A percentile compares a stretch with the other conserved stretches of the same genome.
These are phyloP conservation scores for Microbotryum scabiosae DNA, from an alignment of 1,284 basidiomycete genomes.

Conservation along the genomic window DNA sequence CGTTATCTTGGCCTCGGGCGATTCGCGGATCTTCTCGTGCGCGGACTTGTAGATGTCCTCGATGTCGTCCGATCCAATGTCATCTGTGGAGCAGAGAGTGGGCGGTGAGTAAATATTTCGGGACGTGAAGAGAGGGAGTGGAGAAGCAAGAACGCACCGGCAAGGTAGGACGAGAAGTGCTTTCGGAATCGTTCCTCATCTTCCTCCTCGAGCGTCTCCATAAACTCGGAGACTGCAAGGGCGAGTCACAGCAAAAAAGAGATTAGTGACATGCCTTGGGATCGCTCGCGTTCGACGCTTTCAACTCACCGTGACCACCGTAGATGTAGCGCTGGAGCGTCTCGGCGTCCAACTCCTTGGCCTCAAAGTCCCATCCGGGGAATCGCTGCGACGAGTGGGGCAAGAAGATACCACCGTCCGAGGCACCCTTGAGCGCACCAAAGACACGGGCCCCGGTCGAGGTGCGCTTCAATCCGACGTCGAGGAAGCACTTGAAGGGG, in stretches of 20 bases:
- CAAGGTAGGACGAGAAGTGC: slow-evolving; percentile 71
- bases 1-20: slow-evolving; percentile 81
- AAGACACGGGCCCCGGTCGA: slow-evolving; percentile 98
- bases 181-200: slow-evolving; percentile 99
- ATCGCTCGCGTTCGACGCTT: not conserved
- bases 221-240: slow-evolving; percentile 79
- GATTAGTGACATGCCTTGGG: not conserved
- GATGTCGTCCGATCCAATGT: slow-evolving; percentile 90
- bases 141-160: slow-evolving; percentile 34
- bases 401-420: slow-evolving; percentile 95
- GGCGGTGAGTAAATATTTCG: too few species aligned
- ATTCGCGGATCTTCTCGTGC: slow-evolving; percentile 75
- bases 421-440: slow-evolving; percentile 98
- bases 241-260: slow-evolving; percentile 36
- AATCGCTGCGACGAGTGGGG: slow-evolving; percentile 98
- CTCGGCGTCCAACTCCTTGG: slow-evolving; percentile 90
- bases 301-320: slow-evolving; percentile 51
- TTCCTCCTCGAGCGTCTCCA: slow-evolving; percentile 99
- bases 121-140: too few species aligned
- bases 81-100: slow-evolving; percentile 47
- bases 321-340: slow-evolving; percentile 96
- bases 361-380: slow-evolving; percentile 93
- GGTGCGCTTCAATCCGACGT: slow-evolving; percentile 96
- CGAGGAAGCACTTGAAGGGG: slow-evolving; percentile 98
- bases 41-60: slow-evolving; percentile 78